Evolutionary conservation across 2,329 filamentous ascomycete genomes (phyloP).

Genomic region (Fusarium mangiferae): DNA sequence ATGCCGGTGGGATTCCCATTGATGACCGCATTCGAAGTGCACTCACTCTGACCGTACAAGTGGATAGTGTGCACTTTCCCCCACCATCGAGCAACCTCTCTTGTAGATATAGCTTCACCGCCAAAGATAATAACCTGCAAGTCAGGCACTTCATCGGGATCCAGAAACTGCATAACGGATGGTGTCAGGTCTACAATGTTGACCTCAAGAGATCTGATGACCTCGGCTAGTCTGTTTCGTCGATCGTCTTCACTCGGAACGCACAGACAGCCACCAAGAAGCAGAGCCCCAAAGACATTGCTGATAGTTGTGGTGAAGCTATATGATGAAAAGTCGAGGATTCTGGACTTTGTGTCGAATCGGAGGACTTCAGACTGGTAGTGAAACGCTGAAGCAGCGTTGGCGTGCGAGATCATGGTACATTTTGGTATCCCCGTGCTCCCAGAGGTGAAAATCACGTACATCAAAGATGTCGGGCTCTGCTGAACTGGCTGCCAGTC

Average conservation of each 20-base stretch:
- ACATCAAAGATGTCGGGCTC: not conserved
- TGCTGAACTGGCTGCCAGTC: not conserved
- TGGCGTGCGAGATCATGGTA: constrained; percentile 47
- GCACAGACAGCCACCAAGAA: constrained; percentile 53
- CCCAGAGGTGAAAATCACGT: constrained; percentile 66
- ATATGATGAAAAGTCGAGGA: constrained; percentile 47
- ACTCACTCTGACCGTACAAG: too few species aligned
- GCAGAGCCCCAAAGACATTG: constrained; percentile 50
- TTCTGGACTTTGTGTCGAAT: not conserved
- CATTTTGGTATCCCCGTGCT: constrained; percentile 66
- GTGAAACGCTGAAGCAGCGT: too few species aligned
- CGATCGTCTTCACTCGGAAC: constrained; percentile 53
- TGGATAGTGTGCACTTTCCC: not conserved
- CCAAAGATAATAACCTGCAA: too few species aligned
- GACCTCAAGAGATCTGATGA: too few species aligned
- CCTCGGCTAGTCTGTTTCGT: not conserved
- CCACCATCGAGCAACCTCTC: too few species aligned
- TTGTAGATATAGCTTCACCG: too few species aligned
- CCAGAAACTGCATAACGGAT: constrained; percentile 5
- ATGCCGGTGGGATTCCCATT: too few species aligned
- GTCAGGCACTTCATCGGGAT: not conserved
- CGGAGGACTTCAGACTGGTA: too few species aligned
- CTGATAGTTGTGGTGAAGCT: constrained; percentile 44
- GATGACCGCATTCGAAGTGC: too few species aligned
- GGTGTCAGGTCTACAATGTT: constrained; percentile 1